Base-by-base conservation (phyloP, 2,329 filamentous ascomycete genomes). In the Iodosphaeria phyllophila region DNA sequence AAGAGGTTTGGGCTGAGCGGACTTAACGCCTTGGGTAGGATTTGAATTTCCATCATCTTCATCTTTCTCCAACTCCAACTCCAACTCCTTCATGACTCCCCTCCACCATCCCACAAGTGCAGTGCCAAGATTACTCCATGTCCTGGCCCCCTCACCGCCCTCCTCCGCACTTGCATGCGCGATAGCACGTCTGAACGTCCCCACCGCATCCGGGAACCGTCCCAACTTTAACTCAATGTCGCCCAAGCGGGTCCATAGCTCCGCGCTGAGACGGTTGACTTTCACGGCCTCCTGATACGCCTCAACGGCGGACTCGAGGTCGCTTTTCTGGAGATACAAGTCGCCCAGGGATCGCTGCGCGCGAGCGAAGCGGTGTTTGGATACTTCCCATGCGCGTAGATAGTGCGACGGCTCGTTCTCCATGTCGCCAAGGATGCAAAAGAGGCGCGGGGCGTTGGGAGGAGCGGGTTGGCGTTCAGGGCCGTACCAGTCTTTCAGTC, bases 81-180 rank as follows among this genome's bases (percentile, higher is more conserved):
- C 41, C n/a, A 43, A 31, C 25, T 52, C 50, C 4, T 58, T 50
- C 4, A 56, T 34, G 1, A 57, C 47, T 37, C 69, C 63, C 21
- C 54, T 60, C 47, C 65, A 83, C 32, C 76, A 54, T 30, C 71
- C 74, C 35, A 79, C 66, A 2, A 95, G 61, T 0, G 86, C 74
- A 2, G 77, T 83, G 0, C 84, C 89, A 13, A 98, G 62, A 42
- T 98, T 98, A 39, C 78, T 91, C 82, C 89, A 98, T 1, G 80
- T 82, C 41, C 92, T 72, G 1, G 84, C 86, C 42, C 93, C 84
- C 26, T 75, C 73, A 14, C 91, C 84, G 23, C 92, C 89, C 8
- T 79, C 63, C 2, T 47, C 47, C 16, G 60, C 58, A 16, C 54
- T 58, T 0, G 60, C 54, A 5, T 54, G 50, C 35, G 78, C 72